phyloP scores from a whole-genome alignment of 2,329 filamentous ascomycete genomes.

The Trichoderma asperellum region DNA sequence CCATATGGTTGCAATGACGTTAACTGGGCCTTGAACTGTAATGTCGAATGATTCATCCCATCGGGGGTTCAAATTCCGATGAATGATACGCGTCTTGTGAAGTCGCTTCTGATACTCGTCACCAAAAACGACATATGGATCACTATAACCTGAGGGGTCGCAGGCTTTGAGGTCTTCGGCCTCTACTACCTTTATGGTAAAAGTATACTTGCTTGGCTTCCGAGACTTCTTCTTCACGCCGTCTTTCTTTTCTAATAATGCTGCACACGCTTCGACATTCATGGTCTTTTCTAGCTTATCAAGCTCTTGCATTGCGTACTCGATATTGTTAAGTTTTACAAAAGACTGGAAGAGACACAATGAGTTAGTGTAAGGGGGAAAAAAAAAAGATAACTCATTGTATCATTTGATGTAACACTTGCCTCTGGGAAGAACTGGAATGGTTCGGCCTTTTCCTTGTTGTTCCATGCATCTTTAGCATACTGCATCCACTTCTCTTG shows the following conservation, averaged over 20 bases:
- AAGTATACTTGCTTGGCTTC: constrained; percentile 86
- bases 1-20: constrained; percentile 96
- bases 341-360: constrained; percentile 67
- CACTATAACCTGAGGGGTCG: constrained; percentile 89
- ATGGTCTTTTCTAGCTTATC: constrained; percentile 88
- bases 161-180: constrained; percentile 98
- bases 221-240: constrained; percentile 68
- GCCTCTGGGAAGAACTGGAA: constrained; percentile 97
- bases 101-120: constrained; percentile 98
- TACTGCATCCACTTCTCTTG: constrained; percentile 93
- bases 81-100: constrained; percentile 90
- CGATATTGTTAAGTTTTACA: constrained; percentile 96
- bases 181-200: constrained; percentile 98
- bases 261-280: constrained; percentile 88
- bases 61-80: constrained; percentile 85
- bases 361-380: not conserved
- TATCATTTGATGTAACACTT: constrained; percentile 38
- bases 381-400: not conserved
- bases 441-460: constrained; percentile 90
- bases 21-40: constrained; percentile 85
- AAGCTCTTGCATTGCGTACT: constrained; percentile 89
- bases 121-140: constrained; percentile 94
- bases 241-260: constrained; percentile 74
- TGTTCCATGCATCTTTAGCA: constrained; percentile 90
- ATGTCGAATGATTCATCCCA: constrained; percentile 99